Conservation (phyloP, 169 alveolate species). For the Perkinsus marinus region DNA sequence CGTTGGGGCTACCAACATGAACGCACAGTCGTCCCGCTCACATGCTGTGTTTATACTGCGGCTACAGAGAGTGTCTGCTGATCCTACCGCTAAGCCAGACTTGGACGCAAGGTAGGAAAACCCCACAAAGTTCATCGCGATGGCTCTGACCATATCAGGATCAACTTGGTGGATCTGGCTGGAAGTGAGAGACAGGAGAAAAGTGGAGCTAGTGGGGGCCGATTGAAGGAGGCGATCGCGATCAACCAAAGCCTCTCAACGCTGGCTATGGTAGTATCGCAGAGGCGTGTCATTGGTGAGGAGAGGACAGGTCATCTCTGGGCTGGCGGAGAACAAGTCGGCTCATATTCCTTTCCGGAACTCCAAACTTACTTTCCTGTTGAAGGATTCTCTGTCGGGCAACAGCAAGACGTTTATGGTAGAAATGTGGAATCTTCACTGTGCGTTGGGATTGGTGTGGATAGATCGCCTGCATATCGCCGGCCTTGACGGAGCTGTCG, state of each 20-base stretch:
- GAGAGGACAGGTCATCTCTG: slow-evolving; percentile 46
- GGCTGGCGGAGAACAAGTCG: slow-evolving; percentile 50
- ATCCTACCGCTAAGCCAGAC: slow-evolving; percentile 14
- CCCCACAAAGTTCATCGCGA: too few relatives aligned
- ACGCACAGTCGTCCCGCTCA: slow-evolving; percentile 60
- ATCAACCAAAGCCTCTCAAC: slow-evolving; percentile 51
- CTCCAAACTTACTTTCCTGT: slow-evolving; percentile 59
- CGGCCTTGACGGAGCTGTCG: neutral
- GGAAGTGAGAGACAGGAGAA: slow-evolving; percentile 68
- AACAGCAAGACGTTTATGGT: slow-evolving; percentile 69
- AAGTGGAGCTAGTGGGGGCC: slow-evolving; percentile 64
- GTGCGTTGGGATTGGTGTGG: neutral
- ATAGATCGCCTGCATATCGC: neutral
- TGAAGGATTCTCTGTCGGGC: slow-evolving; percentile 58
- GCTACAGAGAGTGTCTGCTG: slow-evolving; percentile 32
- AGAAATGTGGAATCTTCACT: neutral
- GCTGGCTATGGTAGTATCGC: neutral
- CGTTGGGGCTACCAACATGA: slow-evolving; percentile 56
- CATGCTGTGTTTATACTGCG: slow-evolving; percentile 61
- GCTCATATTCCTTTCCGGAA: slow-evolving; percentile 67
- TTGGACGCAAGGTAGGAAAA: slow-evolving; percentile 12
- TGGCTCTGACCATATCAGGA: too few relatives aligned
- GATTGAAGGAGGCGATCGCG: slow-evolving; percentile 61
- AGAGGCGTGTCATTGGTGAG: slow-evolving; percentile 35
- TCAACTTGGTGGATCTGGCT: slow-evolving; percentile 51